A percentile compares a stretch with the other conserved stretches of the same genome.
phyloP scores from a whole-genome alignment of 2,329 filamentous ascomycete species.

The Ophiostoma fasciatum region DNA sequence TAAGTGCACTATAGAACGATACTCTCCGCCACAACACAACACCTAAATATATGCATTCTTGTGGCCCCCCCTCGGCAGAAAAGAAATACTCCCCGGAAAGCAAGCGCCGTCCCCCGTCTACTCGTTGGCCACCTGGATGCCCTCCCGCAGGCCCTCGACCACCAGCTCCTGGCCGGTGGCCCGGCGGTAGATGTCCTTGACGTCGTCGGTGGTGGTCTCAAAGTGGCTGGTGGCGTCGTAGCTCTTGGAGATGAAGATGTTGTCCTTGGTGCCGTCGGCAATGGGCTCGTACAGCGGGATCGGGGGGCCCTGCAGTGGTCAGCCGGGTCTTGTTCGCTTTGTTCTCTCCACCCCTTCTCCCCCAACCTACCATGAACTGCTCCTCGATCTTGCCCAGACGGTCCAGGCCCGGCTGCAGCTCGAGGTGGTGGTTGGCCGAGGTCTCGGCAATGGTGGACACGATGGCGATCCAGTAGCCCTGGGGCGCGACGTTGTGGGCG shows the following conservation, averaged over 20 bases:
- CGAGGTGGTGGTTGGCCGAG: constrained; percentile 83
- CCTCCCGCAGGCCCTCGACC: constrained; percentile 75
- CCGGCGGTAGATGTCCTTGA: constrained; percentile 82
- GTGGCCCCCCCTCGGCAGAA: neutral
- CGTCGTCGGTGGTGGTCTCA: constrained; percentile 81
- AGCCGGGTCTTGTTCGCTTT: no score
- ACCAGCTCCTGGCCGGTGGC: constrained; percentile 72
- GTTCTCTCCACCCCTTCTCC: neutral
- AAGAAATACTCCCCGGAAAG: no score
- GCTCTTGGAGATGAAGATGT: constrained; percentile 95
- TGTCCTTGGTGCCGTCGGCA: constrained; percentile 68
- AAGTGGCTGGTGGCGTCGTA: constrained; percentile 98
- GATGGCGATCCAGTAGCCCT: constrained; percentile 97
- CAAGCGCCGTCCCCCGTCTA: constrained; percentile 22
- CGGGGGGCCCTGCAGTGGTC: constrained; percentile 44
- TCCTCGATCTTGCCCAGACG: constrained; percentile 88
- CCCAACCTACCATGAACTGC: constrained; percentile 65
- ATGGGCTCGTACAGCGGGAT: constrained; percentile 91
- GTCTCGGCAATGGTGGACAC: constrained; percentile 95
- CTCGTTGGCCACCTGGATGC: constrained; percentile 57
- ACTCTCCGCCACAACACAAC: neutral
- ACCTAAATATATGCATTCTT: neutral
- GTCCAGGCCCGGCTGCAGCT: constrained; percentile 84
- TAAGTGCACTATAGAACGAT: neutral
- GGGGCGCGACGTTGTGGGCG: constrained; percentile 95